These are phyloP conservation scores for Bothriochloa decipiens DNA, from an alignment of 176 grass and related monocot genomes.

Conservation along the genomic window DNA sequence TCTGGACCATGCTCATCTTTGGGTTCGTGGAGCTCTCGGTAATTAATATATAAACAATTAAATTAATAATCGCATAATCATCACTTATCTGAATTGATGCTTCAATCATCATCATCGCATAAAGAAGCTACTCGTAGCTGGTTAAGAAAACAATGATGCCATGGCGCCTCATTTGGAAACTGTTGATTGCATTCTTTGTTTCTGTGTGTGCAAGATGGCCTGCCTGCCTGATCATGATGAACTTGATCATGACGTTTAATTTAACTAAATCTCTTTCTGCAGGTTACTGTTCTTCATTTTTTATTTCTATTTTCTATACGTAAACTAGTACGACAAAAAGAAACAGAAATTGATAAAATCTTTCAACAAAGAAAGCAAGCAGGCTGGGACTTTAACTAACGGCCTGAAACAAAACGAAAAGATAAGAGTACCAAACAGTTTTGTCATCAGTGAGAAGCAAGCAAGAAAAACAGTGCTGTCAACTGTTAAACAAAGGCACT, in stretches of 20 bases:
- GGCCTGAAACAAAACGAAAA: constrained; percentile 33
- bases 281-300: not conserved
- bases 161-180: not conserved
- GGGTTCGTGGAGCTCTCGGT: constrained; percentile 88
- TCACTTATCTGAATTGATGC: not conserved
- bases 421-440: constrained; percentile 8
- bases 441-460: not conserved
- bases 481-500: constrained; percentile 30
- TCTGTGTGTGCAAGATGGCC: not conserved
- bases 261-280: not conserved
- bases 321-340: constrained; percentile 10
- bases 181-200: constrained; percentile 43
- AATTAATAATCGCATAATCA: too few relatives aligned
- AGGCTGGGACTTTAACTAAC: constrained; percentile 32
- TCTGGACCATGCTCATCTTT: constrained; percentile 91
- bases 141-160: not conserved
- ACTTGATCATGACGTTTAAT: not conserved
- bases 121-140: not conserved
- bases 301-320: not conserved
- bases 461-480: not conserved
- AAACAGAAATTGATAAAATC: not conserved
- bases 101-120: not conserved
- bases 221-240: constrained; percentile 13
- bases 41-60: not conserved
- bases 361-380: not conserved